Base-by-base conservation (phyloP, 2,329 filamentous ascomycete species). In the Microdochium nivale region DNA sequence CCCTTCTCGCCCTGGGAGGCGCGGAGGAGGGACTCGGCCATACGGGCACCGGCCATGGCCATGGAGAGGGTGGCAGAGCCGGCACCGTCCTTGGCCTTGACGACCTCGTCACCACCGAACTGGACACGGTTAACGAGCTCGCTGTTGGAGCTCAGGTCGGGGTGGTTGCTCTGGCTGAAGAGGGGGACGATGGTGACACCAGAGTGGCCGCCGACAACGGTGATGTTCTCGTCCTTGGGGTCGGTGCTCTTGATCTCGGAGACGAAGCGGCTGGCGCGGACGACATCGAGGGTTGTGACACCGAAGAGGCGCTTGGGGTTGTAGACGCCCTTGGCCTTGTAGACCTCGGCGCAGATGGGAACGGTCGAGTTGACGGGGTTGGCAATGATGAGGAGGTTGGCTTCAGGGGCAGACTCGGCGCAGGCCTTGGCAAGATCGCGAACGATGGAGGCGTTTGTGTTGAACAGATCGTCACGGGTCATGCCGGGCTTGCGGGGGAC, bases 321-420 rank as follows among this genome's bases (percentile, higher is more conserved):
- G 86, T 96, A 99, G 78, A 97, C 92, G 62, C 90, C 90, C 65
- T 78, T 81, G 71, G 82, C 77, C 87, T 97, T 97, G 88, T 91
- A 95, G 70, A 97, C 85, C 83, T 97, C 94, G 70, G 90, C 86
- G 70, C 86, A 86, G 77, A 99, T 99, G 71, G 94, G 94, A 67
- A 99, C 94, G 68, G 94, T 99, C 65, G 90, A 96, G 90, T 99
- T 99, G 78, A 99, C 91, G 57, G 94, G 94, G 86, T 99, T 99
- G 75, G 91, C 84, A 77, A 99, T 99, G 80, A 99, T 84, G 70
- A 97, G 84, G 72, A 97, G 81, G 78, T 95, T 95, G 74, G 94
- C 94, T 59, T 96, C 81, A 66, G 94, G 94, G 69, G 86, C 82
- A 62, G 88, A 82, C 67, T 95, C 84, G 67, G 94, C 94, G 68